Conservation (phyloP, 176 grass and related monocot species). For the Olyra latifolia region DNA sequence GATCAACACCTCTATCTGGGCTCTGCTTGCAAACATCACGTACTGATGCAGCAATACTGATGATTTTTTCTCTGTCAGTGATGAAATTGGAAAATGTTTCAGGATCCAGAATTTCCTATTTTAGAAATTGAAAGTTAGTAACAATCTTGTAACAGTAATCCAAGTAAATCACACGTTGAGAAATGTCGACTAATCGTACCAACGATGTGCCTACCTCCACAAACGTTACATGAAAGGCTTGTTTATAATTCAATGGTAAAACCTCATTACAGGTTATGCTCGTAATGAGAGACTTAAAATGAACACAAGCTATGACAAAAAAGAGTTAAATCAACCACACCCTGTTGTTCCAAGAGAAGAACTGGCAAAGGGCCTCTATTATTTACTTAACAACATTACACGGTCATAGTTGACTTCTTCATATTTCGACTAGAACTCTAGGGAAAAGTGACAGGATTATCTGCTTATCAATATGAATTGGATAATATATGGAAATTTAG, state of each 20-base stretch:
- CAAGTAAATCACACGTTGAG: neutral
- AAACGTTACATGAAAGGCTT: neutral
- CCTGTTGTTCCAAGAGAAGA: neutral
- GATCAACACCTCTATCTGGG: conserved; percentile 93
- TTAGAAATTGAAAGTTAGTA: conserved; percentile 47
- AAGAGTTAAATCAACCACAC: neutral
- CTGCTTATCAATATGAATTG: neutral
- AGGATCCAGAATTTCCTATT: conserved; percentile 74
- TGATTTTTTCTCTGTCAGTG: conserved; percentile 62
- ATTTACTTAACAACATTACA: conserved; percentile 1
- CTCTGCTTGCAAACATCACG: conserved; percentile 90
- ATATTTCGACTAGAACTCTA: neutral
- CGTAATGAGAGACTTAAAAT: neutral
- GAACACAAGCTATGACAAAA: neutral
- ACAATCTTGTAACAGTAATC: conserved; percentile 14
- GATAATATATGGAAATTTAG: conserved; percentile 11
- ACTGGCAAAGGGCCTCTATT: neutral
- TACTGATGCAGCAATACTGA: conserved; percentile 79
- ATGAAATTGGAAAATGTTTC: conserved; percentile 59
- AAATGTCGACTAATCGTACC: conserved; percentile 4
- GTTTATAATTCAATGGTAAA: conserved; percentile 5
- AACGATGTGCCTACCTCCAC: conserved; percentile 11
- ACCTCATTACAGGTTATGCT: neutral
- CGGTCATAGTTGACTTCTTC: conserved; percentile 1
- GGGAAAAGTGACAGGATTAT: neutral